phyloP scores from a whole-genome alignment of 768 basidiomycete genomes.

The Candolleomyces aberdarensis region DNA sequence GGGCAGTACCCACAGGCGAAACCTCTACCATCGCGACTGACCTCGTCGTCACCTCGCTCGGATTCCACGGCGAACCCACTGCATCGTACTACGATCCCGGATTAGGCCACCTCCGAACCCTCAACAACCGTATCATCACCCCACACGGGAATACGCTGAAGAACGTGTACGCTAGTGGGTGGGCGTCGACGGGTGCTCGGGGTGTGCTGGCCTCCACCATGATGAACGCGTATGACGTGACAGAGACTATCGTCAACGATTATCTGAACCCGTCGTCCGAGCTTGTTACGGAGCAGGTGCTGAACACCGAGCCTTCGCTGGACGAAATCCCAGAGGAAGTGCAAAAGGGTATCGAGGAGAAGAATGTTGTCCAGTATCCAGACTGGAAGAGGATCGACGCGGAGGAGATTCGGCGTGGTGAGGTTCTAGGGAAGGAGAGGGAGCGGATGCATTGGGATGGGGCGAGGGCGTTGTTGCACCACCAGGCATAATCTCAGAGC shows the following conservation, averaged over 20 bases:
- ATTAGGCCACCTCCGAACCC: conserved; percentile 54
- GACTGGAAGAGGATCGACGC: conserved; percentile 76
- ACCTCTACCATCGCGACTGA: conserved; percentile 57
- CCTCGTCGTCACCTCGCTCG: conserved; percentile 84
- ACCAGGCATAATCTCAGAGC: neutral
- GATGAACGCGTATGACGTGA: conserved; percentile 84
- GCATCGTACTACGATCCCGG: conserved; percentile 57
- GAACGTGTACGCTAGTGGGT: conserved; percentile 88
- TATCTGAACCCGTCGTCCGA: conserved; percentile 19
- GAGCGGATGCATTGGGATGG: conserved; percentile 76
- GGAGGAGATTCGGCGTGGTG: conserved; percentile 66
- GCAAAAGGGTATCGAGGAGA: conserved; percentile 34
- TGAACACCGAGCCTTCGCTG: conserved; percentile 36
- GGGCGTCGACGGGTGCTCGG: conserved; percentile 88
- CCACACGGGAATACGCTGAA: conserved; percentile 34
- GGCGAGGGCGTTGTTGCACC: conserved; percentile 32
- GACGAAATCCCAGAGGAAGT: conserved; percentile 51
- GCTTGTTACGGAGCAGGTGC: conserved; percentile 6
- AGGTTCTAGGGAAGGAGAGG: conserved; percentile 59
- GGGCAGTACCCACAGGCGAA: conserved; percentile 54
- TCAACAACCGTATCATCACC: conserved; percentile 47
- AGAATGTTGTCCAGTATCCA: conserved; percentile 55
- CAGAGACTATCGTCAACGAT: conserved; percentile 68
- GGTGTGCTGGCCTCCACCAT: conserved; percentile 93
- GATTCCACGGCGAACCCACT: conserved; percentile 71